A percentile compares a stretch with the other conserved stretches of the same genome.
Evolutionary conservation across 805 yeast genomes (phyloP).

Genomic region (Candida koratica): DNA sequence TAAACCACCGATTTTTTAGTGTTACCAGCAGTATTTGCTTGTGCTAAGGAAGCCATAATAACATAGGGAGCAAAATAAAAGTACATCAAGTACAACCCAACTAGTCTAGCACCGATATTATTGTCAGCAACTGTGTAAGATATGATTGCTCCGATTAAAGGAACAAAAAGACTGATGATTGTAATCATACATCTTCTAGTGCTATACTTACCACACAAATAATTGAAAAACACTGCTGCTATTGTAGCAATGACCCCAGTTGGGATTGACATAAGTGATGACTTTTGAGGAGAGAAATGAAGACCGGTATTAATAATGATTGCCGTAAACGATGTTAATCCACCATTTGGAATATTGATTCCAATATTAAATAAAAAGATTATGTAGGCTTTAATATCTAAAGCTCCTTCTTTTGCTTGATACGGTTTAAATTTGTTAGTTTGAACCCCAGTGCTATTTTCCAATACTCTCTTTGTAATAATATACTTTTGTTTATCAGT

Average conservation of each 20-base stretch:
- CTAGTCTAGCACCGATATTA: slow-evolving; percentile 20
- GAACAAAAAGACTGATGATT: slow-evolving; percentile 11
- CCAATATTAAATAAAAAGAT: slow-evolving; percentile 23
- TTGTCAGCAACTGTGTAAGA: slow-evolving; percentile 17
- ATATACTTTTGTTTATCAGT: slow-evolving; percentile 17
- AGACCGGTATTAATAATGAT: slow-evolving; percentile 25
- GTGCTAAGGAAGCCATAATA: slow-evolving; percentile 23
- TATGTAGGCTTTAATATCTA: slow-evolving; percentile 19
- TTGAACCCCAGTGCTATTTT: slow-evolving; percentile 18
- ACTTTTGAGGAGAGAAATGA: slow-evolving; percentile 20
- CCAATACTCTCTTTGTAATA: slow-evolving; percentile 14
- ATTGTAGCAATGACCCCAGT: slow-evolving; percentile 29
- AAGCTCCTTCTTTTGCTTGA: slow-evolving; percentile 19
- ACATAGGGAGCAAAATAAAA: slow-evolving; percentile 29
- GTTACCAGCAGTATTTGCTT: slow-evolving; percentile 29
- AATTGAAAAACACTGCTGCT: slow-evolving; percentile 27
- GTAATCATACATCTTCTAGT: slow-evolving; percentile 15
- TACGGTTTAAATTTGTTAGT: slow-evolving; percentile 17
- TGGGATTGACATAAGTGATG: slow-evolving; percentile 25
- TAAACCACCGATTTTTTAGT: slow-evolving; percentile 31
- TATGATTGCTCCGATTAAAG: slow-evolving; percentile 21
- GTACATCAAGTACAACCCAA: slow-evolving; percentile 32
- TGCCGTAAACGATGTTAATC: slow-evolving; percentile 26
- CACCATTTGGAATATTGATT: slow-evolving; percentile 29
- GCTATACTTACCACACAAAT: slow-evolving; percentile 26